Base-by-base conservation (phyloP, 257 asterid genomes). In the Euphrasia confusa region DNA sequence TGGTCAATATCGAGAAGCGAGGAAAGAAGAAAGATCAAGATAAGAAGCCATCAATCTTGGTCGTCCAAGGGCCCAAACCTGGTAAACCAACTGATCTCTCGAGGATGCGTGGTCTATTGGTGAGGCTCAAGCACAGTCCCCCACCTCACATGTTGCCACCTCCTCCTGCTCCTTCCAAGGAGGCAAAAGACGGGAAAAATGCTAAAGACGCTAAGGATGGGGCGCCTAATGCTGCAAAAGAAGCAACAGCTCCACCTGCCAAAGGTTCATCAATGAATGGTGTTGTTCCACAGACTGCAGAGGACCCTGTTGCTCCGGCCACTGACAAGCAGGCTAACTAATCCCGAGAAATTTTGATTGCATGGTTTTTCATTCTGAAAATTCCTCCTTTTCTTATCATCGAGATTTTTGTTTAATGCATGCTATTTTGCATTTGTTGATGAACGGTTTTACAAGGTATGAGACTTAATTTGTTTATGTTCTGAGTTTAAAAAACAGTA, bases 1-100 rank as follows among this genome's bases (percentile, higher is more conserved):
- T 92, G 58, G 77, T 95, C 58, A 83, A 39, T 61, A 84, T 92
- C 58, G 97, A 89, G 85, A 89, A 89, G 80, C 81, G 70, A 75
- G 95, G 94, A 33, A 86, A 81, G 75, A 92, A 84, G 85, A 92
- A 86, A 80, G 99, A 92, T 74, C 92, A 89, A 73, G 99, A 86
- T 47, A 88, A 84, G 84, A 88, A 84, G 79, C 90, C 97, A 67
- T 81, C 95, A 1, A 75, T 92, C 77, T 63, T 84, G 2, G 93
- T 92, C 54, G 17, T 92, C 57, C 98, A 92, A 76, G 98, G 97
- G 13, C 98, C 98, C 48, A 92, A 92, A 67, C 98, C 97, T 3
- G 98, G 98, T 30, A 92, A 92, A 76, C 98, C 97, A 14, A 92
- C 98, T n/a, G 98, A 92, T 30, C 89, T 92, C 69, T 83, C 95